Evolutionary conservation across 768 basidiomycete species (phyloP), one percentile per base, ranked within the genome.

Genomic region (Coprinellus micaceus): DNA sequence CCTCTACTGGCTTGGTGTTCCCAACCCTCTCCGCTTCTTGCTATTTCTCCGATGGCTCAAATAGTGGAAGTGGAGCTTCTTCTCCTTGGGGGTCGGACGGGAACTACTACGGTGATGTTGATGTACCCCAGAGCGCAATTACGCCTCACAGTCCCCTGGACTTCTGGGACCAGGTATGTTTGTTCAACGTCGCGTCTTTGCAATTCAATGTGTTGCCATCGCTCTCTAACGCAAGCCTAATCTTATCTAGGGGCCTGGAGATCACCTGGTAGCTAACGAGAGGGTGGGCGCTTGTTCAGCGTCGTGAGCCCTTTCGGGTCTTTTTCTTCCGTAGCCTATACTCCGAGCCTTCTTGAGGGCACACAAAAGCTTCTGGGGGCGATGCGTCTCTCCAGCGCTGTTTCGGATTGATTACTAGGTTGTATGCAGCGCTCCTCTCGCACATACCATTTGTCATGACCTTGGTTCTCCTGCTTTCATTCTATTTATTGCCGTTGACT

Each of bases 101-200:
- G 21, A 43, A 43, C 40, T 43, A 43, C 40, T 12, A 33, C 17
- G 19, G 30, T 19, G 49, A 36, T 37, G 30, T 51, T 21, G 49
- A 51, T 51, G 49, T 51, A 5, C 49, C 49, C 11, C 29, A 29
- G n/a, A 51, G 49, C 33, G 49, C 49, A 13, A 49, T 51, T 51
- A 25, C 48, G 7, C 28, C 26, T 49, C 9, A 4, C 4, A 24
- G 45, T 26, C 45, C 45, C 10, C 6, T 28, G 22, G 49, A 51
- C 21, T 30, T 36, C 17, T 51, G 49, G 49, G 49, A 51, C 29
- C 28, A 37, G 49, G 49, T 51, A 29, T 49, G 47, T 49, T 19
- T 49, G 19, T 33, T n/a, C n/a, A n/a, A n/a, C 47, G 9, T 26
- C 4, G 24, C 3, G 19, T 12, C 17, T 48, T 17, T 11, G 24